Base-by-base conservation (phyloP, 257 asterid species). In the Lycium barbarum region DNA sequence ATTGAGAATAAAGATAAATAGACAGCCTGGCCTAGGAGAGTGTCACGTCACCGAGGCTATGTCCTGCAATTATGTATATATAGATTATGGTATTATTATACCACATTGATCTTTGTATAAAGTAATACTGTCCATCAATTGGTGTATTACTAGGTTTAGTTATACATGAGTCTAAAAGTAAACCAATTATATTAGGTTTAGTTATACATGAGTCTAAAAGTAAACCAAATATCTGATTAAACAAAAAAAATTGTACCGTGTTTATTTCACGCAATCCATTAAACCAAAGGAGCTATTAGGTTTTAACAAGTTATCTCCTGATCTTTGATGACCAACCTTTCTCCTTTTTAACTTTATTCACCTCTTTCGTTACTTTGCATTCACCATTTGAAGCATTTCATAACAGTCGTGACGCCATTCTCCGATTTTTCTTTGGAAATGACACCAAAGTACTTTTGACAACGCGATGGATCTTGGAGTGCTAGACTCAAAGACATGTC, bases 361-460 rank as follows among this genome's bases (percentile, higher is more conserved):
- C 43, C 40, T 66, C 73, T 35, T 66, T 74, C 82, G 35, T 51
- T 53, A 13, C 47, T 20, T 22, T 13, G 59, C 20, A 74, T 49
- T 74, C 61, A 49, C 81, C 81, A 74, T 2, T 22, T 74, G 22
- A 49, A 49, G 43, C 14, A 49, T 7, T 74, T 22, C 81, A 74
- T 12, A 49, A 49, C 1, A 47, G 62, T 74, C 22, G 12, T 49
- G 20, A 74, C 1, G 59, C 38, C 11, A 20, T 47, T 73, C 58
- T 2, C 20, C 33, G 5, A 45, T 12, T 49, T 74, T 74, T 49
- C 61, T 47, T 49, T 1, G 13, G 61, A 47, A 74, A 22, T 11
- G 57, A 74, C 81, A 49, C 62, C 62, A 74, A 20, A 47, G 8
- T 66, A 33, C 33, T 7, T 7, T 53, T 53, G 61, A 49, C 14